Evolutionary conservation across 1,139 yeast genomes (phyloP).

Genomic region (Arxiozyma heterogenica): DNA sequence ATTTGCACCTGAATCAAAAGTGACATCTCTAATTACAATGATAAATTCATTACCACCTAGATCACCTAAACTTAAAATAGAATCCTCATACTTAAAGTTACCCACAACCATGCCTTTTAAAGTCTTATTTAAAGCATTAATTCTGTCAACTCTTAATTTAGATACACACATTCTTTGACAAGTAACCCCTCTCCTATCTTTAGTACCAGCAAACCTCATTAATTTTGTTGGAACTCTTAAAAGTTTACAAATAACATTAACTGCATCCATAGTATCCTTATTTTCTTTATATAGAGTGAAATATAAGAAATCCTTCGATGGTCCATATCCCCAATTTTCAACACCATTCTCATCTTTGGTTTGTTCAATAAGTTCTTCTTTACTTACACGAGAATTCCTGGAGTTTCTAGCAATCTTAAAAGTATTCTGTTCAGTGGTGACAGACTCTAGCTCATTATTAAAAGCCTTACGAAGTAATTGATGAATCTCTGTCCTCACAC

Average conservation of each 20-base stretch:
- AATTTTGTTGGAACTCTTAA: conserved; percentile 62
- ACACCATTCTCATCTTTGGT: conserved; percentile 42
- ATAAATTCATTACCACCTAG: conserved; percentile 79
- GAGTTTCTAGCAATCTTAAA: conserved; percentile 49
- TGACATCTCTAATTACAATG: conserved; percentile 71
- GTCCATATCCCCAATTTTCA: conserved; percentile 51
- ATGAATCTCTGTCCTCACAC: conserved; percentile 66
- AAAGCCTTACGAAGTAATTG: conserved; percentile 67
- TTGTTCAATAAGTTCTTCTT: conserved; percentile 36
- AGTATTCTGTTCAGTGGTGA: conserved; percentile 60
- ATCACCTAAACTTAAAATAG: conserved; percentile 66
- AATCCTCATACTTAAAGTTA: conserved; percentile 59
- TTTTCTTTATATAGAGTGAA: conserved; percentile 86
- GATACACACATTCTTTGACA: conserved; percentile 73
- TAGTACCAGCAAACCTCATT: conserved; percentile 86
- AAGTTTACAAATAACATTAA: conserved; percentile 61
- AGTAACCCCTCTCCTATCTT: conserved; percentile 93
- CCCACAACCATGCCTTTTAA: conserved; percentile 71
- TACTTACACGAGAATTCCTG: conserved; percentile 33
- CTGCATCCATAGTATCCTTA: conserved; percentile 95
- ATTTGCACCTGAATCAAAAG: conserved; percentile 23
- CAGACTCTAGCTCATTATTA: conserved; percentile 65
- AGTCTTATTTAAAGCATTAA: conserved; percentile 65
- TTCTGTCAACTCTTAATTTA: conserved; percentile 67
- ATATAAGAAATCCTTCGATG: conserved; percentile 57